Evolutionary conservation across 768 basidiomycete species (phyloP).

Genomic region (Leccinellum luteum): DNA sequence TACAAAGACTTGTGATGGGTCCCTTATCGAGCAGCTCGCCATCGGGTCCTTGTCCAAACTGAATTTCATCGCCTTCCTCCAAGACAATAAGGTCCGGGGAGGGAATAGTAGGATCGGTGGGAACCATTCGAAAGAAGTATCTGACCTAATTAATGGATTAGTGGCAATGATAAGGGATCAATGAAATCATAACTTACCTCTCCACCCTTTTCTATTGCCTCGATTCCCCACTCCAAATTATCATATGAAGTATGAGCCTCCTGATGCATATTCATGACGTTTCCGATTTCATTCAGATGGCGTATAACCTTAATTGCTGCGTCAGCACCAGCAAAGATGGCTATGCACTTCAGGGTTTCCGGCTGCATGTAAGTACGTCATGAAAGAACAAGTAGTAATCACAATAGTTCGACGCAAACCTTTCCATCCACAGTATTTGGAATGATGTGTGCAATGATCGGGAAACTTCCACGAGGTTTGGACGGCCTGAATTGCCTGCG

Average conservation of each 20-base stretch:
- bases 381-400: not conserved
- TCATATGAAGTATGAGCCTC: not conserved
- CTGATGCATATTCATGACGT: constrained; percentile 2
- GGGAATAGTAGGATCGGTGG: not conserved
- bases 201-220: not conserved
- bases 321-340: not conserved
- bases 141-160: not conserved
- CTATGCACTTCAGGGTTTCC: not conserved
- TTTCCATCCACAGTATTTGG: not conserved
- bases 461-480: no score
- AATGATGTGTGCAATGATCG: not conserved
- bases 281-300: no score
- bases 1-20: not conserved
- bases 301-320: no score
- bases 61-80: no score
- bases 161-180: not conserved
- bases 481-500: no score
- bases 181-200: not conserved
- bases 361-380: not conserved
- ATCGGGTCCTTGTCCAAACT: no score
- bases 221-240: not conserved
- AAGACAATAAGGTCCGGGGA: no score
- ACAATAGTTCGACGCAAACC: not conserved
- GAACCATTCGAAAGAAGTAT: not conserved
- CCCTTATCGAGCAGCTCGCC: not conserved